A percentile compares a stretch with the other conserved stretches of the same genome.
Conservation (phyloP, 345 rosid genomes). For the Eucalyptus shirleyi region DNA sequence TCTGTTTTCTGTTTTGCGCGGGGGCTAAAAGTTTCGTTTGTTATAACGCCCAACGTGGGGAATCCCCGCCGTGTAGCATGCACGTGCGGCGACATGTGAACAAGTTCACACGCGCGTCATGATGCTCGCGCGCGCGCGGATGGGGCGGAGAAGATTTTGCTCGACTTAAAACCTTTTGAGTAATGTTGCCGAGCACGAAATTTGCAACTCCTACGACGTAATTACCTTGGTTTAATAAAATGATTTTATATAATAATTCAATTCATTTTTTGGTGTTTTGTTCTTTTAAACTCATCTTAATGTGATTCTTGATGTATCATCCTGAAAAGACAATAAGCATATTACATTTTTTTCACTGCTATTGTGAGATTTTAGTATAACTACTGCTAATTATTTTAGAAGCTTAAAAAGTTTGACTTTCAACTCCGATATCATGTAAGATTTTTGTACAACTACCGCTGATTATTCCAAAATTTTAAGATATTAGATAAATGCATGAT, state of each 20-base stretch:
- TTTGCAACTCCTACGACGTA: rapidly evolving
- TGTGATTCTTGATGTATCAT: rapidly evolving
- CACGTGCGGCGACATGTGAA: neutral
- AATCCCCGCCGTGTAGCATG: neutral
- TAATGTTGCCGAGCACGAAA: neutral
- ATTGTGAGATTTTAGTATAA: no score
- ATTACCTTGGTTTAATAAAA: neutral
- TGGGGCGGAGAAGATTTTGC: neutral
- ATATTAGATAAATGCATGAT: no score
- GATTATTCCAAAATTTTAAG: no score
- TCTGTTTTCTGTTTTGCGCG: neutral
- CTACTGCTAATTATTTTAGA: rapidly evolving
- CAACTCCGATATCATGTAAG: rapidly evolving
- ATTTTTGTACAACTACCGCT: no score
- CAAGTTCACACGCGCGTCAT: neutral
- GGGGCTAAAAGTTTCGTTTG: neutral
- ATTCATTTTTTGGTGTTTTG: neutral
- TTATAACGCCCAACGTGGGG: neutral
- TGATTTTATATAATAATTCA: neutral
- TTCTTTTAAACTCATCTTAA: neutral
- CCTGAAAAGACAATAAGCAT: rapidly evolving
- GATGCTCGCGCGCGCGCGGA: neutral
- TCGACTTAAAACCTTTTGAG: neutral
- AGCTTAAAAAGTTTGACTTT: rapidly evolving
- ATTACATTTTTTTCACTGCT: rapidly evolving